Evolutionary conservation across 2,329 filamentous ascomycete species (phyloP).

Genomic region (Coleophoma cylindrospora): DNA sequence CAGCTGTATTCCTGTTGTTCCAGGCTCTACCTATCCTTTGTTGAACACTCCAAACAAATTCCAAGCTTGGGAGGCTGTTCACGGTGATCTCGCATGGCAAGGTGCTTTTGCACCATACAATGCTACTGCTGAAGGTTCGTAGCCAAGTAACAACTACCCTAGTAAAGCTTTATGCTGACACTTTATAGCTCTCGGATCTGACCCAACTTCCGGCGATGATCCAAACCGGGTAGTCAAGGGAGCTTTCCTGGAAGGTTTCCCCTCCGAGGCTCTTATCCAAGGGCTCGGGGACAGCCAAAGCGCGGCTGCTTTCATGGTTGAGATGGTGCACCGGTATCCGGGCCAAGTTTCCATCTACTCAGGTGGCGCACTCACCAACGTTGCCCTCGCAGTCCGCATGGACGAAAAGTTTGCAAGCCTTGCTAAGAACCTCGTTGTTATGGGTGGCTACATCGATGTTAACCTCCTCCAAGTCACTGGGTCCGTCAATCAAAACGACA

Average conservation of each 20-base stretch:
- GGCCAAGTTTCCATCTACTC: slow-evolving; percentile 42
- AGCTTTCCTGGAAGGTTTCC: slow-evolving; percentile 40
- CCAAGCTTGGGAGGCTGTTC: slow-evolving; percentile 37
- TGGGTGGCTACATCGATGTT: slow-evolving; percentile 44
- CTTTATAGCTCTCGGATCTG: slow-evolving; percentile 26
- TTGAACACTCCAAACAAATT: slow-evolving; percentile 38
- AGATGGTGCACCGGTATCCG: slow-evolving; percentile 41
- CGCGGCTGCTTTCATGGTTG: slow-evolving; percentile 41
- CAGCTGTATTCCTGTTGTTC: slow-evolving; percentile 41
- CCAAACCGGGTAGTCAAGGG: slow-evolving; percentile 33
- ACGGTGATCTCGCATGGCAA: slow-evolving; percentile 39
- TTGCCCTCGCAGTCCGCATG: slow-evolving; percentile 40
- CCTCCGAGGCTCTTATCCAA: slow-evolving; percentile 33
- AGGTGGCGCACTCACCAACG: slow-evolving; percentile 41
- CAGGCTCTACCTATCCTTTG: slow-evolving; percentile 40
- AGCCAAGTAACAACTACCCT: too few species aligned
- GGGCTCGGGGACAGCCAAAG: slow-evolving; percentile 21
- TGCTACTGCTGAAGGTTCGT: slow-evolving; percentile 28
- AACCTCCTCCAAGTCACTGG: slow-evolving; percentile 29
- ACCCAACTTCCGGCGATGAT: slow-evolving; percentile 37
- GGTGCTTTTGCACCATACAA: slow-evolving; percentile 40
- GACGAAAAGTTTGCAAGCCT: slow-evolving; percentile 40
- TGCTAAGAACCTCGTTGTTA: slow-evolving; percentile 41
- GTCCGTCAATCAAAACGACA: slow-evolving; percentile 19
- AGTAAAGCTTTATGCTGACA: too few species aligned